Evolutionary conservation across 352 stramenopile genomes (phyloP), one percentile per base, ranked within the genome.

Genomic region (Phytophthora nicotianae): DNA sequence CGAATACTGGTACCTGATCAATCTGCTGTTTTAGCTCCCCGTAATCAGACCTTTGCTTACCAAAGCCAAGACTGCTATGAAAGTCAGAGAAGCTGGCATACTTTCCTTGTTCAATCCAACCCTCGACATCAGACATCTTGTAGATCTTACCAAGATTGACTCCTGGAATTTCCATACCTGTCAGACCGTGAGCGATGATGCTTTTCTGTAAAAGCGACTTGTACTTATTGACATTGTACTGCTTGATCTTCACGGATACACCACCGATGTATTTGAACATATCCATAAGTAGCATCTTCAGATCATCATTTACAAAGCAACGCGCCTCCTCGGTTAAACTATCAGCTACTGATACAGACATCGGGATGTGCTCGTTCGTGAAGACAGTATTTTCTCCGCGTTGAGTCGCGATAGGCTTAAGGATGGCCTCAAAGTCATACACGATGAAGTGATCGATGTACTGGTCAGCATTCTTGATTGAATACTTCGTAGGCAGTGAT

Each of bases 221-320:
- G 10, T 41, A 41, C 35, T n/a, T 41, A 41, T 41, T 14, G 35
- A 41, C 35, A 41, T 41, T 41, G 35, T 41, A 41, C 35, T 41
- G 35, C 19, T 41, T 10, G 35, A 41, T 41, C 16, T 41, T 41
- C 14, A 20, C 13, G 11, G 35, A 41, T 41, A 41, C 35, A 41
- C 19, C 35, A 41, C 13, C 35, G 7, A 41, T 41, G 35, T 41
- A 41, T 20, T 41, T 41, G 35, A 41, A 41, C 35, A 41, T 41
- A 20, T 41, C 14, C 14, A 19, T 41, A 19, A 41, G 35, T 14
- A 41, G 7, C 11, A 41, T 41, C 35, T 41, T 41, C 4, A 14
- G 35, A 20, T 41, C 35, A 14, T 41, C 35, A 41, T 41, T 41
- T 41, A 41, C 35, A 41, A 41, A 41, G 7, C 35, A 41, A 8